Percentiles rank a stretch among this genome's conserved stretches.
Conservation (phyloP, 1,284 basidiomycete genomes). For the Uromyces viciae-fabae region DNA sequence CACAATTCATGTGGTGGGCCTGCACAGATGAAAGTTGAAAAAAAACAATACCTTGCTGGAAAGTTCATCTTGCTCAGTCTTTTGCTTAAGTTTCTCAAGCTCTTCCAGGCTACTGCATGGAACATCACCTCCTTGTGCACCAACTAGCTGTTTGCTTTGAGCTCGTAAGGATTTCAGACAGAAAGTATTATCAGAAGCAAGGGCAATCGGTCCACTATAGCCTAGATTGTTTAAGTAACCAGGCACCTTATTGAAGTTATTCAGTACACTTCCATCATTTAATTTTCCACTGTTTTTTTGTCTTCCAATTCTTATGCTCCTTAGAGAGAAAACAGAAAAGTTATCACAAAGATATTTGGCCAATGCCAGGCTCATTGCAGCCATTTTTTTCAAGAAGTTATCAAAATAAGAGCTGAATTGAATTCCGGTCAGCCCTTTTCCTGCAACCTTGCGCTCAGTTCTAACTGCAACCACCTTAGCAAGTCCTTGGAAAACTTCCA, state of each 20-base stretch:
- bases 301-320: neutral
- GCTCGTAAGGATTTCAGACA: conserved; percentile 6
- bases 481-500: conserved; percentile 11
- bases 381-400: conserved; percentile 17
- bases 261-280: neutral
- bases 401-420: conserved; percentile 1
- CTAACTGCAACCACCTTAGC: neutral
- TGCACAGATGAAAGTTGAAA: neutral
- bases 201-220: neutral
- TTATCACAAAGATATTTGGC: neutral
- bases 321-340: neutral
- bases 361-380: conserved; percentile 8
- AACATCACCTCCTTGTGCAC: conserved; percentile 24
- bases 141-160: conserved; percentile 4
- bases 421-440: neutral
- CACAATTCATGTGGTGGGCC: neutral
- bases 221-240: neutral
- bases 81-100: neutral
- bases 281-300: conserved; percentile 5
- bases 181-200: neutral
- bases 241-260: conserved; percentile 8
- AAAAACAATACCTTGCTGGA: neutral
- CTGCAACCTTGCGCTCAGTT: conserved; percentile 3
- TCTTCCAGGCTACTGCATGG: neutral
- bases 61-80: neutral